Evolutionary conservation across 306 rosid species (phyloP), one percentile per base, ranked within the genome.

Genomic region (Rosa persica): DNA sequence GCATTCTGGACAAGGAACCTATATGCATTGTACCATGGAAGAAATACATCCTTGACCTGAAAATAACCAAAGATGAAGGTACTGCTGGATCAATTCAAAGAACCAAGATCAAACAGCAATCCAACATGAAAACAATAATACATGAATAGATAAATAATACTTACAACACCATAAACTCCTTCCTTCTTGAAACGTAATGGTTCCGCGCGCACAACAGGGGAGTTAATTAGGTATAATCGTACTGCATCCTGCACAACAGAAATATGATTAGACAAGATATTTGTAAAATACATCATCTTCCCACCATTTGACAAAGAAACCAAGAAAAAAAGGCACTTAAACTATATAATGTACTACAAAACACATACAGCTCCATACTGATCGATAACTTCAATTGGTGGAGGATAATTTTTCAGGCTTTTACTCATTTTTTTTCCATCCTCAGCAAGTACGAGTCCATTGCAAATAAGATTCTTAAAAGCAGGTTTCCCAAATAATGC

Each of bases 351-450:
- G 19, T 70, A 40, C 36, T 39, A 44, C n/a, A 75, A 69, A 67
- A 79, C 84, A 79, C 91, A 82, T 86, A 92, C 98, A 55, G 98
- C 97, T 36, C 98, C 98, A 82, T 91, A 89, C 72, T 88, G 91
- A 93, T 93, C 69, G 72, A 93, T 89, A 80, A 95, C 93, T 8
- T 85, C 98, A 90, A 88, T 83, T 70, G 99, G 99, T 39, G 97
- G 85, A 78, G 99, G 97, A 81, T 95, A 93, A 76, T 95, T 95
- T 84, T 88, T 91, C 86, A 93, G 81, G 83, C 98, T 93, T 91
- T 95, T 95, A 79, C 99, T 95, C 98, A 93, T 95, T 87, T 95
- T 95, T 67, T 89, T 95, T 58, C 99, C 98, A 89, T 95, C 98
- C 85, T 92, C 97, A 1, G 99, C 98, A 75, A 93, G 88, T 67